Percentiles rank a stretch among this genome's conserved stretches.
These are phyloP conservation scores for Aspergillus pseudoterreus DNA, from an alignment of 2,329 filamentous ascomycete genomes.

Conservation along the genomic window DNA sequence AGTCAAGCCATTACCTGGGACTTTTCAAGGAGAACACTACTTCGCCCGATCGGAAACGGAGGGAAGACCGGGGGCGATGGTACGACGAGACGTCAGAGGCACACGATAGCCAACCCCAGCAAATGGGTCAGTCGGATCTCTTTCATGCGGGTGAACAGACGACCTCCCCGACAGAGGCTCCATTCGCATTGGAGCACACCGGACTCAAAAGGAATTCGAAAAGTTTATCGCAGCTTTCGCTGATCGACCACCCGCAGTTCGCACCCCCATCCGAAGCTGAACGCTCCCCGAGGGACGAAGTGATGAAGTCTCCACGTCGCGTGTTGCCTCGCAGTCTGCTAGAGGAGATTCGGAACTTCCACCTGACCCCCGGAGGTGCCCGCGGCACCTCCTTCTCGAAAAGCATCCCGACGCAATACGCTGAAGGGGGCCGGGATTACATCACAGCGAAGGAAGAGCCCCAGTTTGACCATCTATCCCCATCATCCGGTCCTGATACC, in stretches of 20 bases:
- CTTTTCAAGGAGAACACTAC: conserved; percentile 62
- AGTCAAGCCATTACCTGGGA: conserved; percentile 63
- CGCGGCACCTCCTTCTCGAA: conserved; percentile 44
- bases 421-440: conserved; percentile 30
- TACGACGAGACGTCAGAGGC: conserved; percentile 24
- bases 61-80: conserved; percentile 43
- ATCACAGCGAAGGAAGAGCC: conserved; percentile 18
- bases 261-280: conserved; percentile 8
- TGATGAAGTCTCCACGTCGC: conserved; percentile 24
- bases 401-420: conserved; percentile 37
- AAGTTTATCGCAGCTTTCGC: conserved; percentile 25
- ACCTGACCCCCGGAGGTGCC: conserved; percentile 46
- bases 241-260: conserved; percentile 22
- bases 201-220: conserved; percentile 19
- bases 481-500: conserved; percentile 19
- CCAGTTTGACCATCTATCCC: conserved; percentile 12
- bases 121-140: conserved; percentile 9
- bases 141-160: conserved; percentile 10
- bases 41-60: conserved; percentile 50
- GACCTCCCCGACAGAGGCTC: conserved; percentile 9
- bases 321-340: conserved; percentile 49
- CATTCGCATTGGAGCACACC: conserved; percentile 10
- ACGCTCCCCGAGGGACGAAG: conserved; percentile 18
- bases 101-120: conserved; percentile 11
- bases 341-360: conserved; percentile 56